These are phyloP conservation scores for Erigeron philadelphicus DNA, from an alignment of 140 eudicot species.

Conservation along the genomic window DNA sequence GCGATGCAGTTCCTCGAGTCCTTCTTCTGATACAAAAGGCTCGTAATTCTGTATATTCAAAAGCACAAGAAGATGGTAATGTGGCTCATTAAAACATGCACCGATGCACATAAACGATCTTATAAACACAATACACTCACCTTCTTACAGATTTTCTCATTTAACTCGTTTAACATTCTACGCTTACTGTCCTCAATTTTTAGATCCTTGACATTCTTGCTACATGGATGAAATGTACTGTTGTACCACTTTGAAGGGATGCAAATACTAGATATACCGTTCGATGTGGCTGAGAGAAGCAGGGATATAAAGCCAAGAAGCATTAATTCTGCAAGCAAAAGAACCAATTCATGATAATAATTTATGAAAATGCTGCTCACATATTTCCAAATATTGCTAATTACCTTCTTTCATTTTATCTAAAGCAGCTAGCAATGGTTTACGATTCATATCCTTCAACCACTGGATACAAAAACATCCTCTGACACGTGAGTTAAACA, in stretches of 20 bases:
- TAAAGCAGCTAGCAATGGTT: slow-evolving; percentile 86
- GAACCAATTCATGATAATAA: slow-evolving; percentile 8
- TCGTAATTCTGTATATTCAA: slow-evolving; percentile 56
- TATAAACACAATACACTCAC: slow-evolving; percentile 33
- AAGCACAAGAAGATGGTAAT: not conserved
- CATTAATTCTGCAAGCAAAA: slow-evolving; percentile 74
- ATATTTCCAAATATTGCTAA: slow-evolving; percentile 3
- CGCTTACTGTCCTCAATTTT: slow-evolving; percentile 45
- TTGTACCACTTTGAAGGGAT: slow-evolving; percentile 72
- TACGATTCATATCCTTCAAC: slow-evolving; percentile 76
- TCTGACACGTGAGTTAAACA: not conserved
- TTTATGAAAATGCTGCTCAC: not conserved
- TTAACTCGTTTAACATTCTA: slow-evolving; percentile 54
- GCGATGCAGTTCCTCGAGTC: slow-evolving; percentile 93
- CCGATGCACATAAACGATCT: not conserved
- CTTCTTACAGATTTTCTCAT: slow-evolving; percentile 62
- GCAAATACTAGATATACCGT: slow-evolving; percentile 76
- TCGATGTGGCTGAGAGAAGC: slow-evolving; percentile 84
- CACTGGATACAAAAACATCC: slow-evolving; percentile 46
- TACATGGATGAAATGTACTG: slow-evolving; percentile 80
- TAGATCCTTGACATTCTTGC: slow-evolving; percentile 51
- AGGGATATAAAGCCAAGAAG: slow-evolving; percentile 93
- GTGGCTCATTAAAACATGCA: not conserved
- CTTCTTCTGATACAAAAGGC: slow-evolving; percentile 93
- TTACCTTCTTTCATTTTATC: slow-evolving; percentile 99